These are phyloP conservation scores for Teunomyces barrocoloradensis DNA, from an alignment of 805 yeast genomes.

Conservation along the genomic window DNA sequence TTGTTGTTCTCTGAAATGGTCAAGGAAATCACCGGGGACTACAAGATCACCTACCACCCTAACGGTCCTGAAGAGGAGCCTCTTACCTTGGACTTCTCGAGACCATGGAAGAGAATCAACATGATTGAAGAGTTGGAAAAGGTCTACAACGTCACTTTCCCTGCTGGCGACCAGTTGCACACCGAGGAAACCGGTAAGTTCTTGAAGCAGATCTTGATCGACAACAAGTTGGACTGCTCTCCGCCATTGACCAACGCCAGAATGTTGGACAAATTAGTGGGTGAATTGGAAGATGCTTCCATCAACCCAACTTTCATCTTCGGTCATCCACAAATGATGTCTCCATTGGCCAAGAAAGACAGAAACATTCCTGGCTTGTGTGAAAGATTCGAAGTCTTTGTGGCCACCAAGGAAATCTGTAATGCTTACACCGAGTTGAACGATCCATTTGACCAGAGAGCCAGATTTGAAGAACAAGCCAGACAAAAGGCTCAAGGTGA, in stretches of 20 bases:
- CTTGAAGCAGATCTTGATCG: conserved; percentile 73
- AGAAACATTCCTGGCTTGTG: conserved; percentile 91
- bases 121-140: conserved; percentile 96
- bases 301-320: conserved; percentile 97
- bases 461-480: conserved; percentile 97
- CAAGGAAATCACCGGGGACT: conserved; percentile 88
- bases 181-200: conserved; percentile 91
- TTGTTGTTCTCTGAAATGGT: conserved; percentile 95
- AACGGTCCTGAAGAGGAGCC: conserved; percentile 86
- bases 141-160: conserved; percentile 82
- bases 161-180: conserved; percentile 92
- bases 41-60: conserved; percentile 85
- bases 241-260: conserved; percentile 96
- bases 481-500: conserved; percentile 98
- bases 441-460: conserved; percentile 98
- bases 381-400: conserved; percentile 98
- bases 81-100: conserved; percentile 76
- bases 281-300: conserved; percentile 91
- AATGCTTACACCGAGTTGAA: conserved; percentile 98
- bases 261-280: conserved; percentile 97
- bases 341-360: conserved; percentile 96
- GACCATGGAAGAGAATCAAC: conserved; percentile 98
- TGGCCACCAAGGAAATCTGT: conserved; percentile 97
- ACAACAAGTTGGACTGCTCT: conserved; percentile 82
- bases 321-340: conserved; percentile 99